Evolutionary conservation across 2,329 filamentous ascomycete species (phyloP).

Genomic region (Drechslerella coelobrocha): DNA sequence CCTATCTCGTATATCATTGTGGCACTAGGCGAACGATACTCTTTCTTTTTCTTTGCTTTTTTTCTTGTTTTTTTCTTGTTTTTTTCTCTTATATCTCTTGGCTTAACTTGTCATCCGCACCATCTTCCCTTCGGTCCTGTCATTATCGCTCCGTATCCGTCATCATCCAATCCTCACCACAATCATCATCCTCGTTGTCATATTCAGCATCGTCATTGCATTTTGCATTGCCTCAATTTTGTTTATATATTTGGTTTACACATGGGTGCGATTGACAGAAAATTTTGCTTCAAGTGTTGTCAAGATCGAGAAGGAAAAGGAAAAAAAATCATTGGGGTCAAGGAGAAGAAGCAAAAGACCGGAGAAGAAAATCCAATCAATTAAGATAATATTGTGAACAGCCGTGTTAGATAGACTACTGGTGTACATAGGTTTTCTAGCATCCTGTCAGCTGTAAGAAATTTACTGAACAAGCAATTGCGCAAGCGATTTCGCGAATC

Average conservation of each 20-base stretch:
- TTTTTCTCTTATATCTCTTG: slow-evolving; percentile 6
- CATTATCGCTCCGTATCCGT: slow-evolving; percentile 19
- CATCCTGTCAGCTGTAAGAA: too few species aligned
- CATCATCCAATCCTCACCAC: not conserved
- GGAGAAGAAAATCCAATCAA: slow-evolving; percentile 29
- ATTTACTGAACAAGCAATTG: not conserved
- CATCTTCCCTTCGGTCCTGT: slow-evolving; percentile 40
- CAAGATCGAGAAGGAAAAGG: slow-evolving; percentile 14
- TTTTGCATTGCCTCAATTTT: slow-evolving; percentile 36
- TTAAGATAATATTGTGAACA: slow-evolving; percentile 36
- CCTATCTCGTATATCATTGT: slow-evolving; percentile 57
- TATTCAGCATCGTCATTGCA: slow-evolving; percentile 14
- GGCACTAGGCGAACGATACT: slow-evolving; percentile 57
- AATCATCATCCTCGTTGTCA: too few species aligned
- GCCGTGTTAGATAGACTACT: too few species aligned
- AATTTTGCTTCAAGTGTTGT: slow-evolving; percentile 23
- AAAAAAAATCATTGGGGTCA: slow-evolving; percentile 37
- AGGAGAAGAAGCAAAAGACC: slow-evolving; percentile 30
- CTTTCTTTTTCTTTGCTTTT: slow-evolving; percentile 48
- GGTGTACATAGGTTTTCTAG: too few species aligned
- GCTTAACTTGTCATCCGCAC: slow-evolving; percentile 8
- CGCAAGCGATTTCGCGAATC: too few species aligned
- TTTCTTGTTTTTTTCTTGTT: slow-evolving; percentile 28
- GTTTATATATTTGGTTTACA: slow-evolving; percentile 49
- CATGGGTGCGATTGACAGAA: slow-evolving; percentile 49